Conservation (phyloP, 2,329 filamentous ascomycete genomes). For the Calycina marina region DNA sequence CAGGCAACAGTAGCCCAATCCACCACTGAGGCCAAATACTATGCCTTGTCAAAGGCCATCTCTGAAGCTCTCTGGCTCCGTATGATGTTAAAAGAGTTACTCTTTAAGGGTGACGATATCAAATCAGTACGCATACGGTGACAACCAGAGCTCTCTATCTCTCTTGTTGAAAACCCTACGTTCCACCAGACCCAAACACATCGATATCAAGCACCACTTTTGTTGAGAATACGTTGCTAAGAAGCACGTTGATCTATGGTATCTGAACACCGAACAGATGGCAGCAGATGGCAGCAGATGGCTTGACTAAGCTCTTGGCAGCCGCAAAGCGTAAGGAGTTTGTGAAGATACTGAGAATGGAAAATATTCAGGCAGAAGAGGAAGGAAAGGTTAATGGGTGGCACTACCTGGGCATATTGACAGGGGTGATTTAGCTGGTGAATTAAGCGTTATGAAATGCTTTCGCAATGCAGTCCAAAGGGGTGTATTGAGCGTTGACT, state of each 20-base stretch:
- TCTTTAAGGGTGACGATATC: background rate
- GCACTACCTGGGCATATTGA: no score
- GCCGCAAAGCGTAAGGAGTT: no score
- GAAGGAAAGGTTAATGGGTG: no score
- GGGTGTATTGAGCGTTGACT: no score
- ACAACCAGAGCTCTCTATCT: slow-evolving; percentile 2
- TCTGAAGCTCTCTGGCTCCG: background rate
- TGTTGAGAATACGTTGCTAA: background rate
- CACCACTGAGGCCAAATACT: background rate
- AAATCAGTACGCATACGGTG: background rate
- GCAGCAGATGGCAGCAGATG: background rate
- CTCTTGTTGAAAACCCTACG: slow-evolving; percentile 1
- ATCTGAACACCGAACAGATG: background rate
- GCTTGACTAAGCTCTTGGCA: background rate
- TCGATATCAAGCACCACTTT: slow-evolving; percentile 1
- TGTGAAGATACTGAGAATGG: no score
- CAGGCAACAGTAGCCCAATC: background rate
- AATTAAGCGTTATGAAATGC: no score
- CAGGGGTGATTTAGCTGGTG: no score
- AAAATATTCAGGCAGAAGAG: no score
- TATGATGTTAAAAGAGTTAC: background rate
- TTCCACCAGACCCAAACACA: slow-evolving; percentile 1
- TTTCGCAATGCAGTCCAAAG: no score
- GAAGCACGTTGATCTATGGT: background rate
- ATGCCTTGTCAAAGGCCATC: background rate